Evolutionary conservation across 2,329 filamentous ascomycete species (phyloP).

Genomic region (Ambrosiella xylebori): DNA sequence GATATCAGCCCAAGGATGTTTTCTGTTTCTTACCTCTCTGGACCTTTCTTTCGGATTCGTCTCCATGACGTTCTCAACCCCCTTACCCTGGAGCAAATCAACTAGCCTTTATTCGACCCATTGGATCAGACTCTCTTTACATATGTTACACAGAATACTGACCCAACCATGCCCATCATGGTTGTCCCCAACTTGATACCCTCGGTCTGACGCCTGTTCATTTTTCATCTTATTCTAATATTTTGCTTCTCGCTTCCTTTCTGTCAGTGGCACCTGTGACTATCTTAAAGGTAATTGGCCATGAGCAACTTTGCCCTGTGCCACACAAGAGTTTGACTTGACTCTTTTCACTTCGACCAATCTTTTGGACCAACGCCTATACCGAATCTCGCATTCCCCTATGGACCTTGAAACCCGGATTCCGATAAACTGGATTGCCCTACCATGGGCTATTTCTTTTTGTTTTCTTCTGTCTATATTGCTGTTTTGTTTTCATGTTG

Average conservation of each 20-base stretch:
- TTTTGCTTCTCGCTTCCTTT: not conserved
- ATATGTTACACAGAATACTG: not conserved
- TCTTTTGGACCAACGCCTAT: no score
- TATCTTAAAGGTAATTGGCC: no score
- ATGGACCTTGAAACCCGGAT: no score
- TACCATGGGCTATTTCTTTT: not conserved
- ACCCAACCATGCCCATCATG: not conserved
- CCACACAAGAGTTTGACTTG: no score
- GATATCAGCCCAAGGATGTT: constrained; percentile 1
- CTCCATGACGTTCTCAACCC: not conserved
- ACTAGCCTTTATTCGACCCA: not conserved
- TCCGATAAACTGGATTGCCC: not conserved
- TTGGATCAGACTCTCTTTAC: not conserved
- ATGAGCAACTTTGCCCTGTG: no score
- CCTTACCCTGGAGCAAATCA: not conserved
- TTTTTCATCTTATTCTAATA: not conserved
- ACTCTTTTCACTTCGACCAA: no score
- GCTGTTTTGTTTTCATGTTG: not conserved
- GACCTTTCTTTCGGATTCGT: not conserved
- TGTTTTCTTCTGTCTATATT: not conserved
- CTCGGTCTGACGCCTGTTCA: not conserved
- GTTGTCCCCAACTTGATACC: not conserved
- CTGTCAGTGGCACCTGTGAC: no score
- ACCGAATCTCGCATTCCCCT: no score
- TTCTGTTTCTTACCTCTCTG: not conserved